These are phyloP conservation scores for Pseudognaphalium luteoalbum DNA, from an alignment of 129 eudicot genomes.

Conservation along the genomic window DNA sequence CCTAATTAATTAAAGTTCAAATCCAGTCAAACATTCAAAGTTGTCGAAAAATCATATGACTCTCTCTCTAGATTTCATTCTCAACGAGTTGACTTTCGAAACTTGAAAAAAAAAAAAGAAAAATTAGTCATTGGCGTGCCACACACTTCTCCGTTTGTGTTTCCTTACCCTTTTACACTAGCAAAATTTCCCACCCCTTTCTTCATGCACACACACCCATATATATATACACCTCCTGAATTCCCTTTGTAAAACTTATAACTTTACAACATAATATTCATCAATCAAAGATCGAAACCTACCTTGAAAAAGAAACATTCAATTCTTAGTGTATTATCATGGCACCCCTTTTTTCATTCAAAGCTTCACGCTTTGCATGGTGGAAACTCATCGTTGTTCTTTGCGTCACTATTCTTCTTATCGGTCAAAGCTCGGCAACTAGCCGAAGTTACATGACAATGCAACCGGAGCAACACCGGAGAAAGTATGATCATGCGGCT, in stretches of 20 bases:
- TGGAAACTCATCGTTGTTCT: conserved; percentile 23
- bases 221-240: background rate
- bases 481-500: conserved; percentile 12
- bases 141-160: conserved; percentile 28
- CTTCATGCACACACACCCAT: background rate
- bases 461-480: conserved; percentile 31
- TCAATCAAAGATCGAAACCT: background rate
- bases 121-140: conserved; percentile 37
- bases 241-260: background rate
- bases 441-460: conserved; percentile 42
- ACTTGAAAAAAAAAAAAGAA: background rate
- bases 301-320: background rate
- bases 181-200: conserved; percentile 14
- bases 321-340: background rate
- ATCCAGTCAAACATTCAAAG: background rate
- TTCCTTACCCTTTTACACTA: conserved; percentile 37
- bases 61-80: background rate
- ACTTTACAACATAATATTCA: background rate
- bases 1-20: background rate
- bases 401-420: conserved; percentile 26
- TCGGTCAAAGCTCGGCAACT: conserved; percentile 30
- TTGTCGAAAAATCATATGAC: background rate
- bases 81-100: conserved; percentile 40
- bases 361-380: conserved; percentile 10
- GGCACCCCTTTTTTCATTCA: conserved; percentile 24